phyloP scores from a whole-genome alignment of 441 rosid genomes.

The Croton laevigatus region DNA sequence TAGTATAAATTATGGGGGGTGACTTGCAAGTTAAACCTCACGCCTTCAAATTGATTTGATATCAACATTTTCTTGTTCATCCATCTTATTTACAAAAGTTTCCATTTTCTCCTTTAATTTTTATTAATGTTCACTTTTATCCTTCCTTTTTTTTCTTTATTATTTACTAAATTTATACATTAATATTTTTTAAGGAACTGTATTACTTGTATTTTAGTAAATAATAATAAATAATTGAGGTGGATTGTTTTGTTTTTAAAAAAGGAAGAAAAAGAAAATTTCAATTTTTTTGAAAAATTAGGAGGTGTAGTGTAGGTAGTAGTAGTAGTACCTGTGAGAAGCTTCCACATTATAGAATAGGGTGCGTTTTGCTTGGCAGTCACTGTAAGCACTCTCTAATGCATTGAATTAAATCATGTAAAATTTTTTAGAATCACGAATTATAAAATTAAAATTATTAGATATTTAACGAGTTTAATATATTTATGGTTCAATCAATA shows the following conservation, averaged over 20 bases:
- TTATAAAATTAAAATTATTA: too few species aligned
- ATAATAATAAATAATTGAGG: too few species aligned
- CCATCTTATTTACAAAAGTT: background rate
- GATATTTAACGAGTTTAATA: too few species aligned
- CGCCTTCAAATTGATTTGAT: background rate
- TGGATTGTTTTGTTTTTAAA: too few species aligned
- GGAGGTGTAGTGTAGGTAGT: too few species aligned
- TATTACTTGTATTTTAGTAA: too few species aligned
- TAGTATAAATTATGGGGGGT: constrained; percentile 6
- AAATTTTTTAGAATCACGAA: too few species aligned
- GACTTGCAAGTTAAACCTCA: constrained; percentile 18
- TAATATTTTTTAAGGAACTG: background rate
- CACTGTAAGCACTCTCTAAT: background rate
- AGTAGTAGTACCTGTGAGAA: background rate
- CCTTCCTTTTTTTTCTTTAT: background rate
- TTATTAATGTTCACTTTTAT: background rate
- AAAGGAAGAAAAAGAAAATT: too few species aligned
- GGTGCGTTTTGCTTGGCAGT: constrained; percentile 14
- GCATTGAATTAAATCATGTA: background rate
- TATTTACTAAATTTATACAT: background rate
- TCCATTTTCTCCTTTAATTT: background rate
- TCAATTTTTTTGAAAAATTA: too few species aligned
- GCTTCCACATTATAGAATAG: background rate
- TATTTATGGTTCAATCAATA: too few species aligned
- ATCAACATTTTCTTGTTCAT: background rate